Base-by-base conservation (phyloP, 495 filamentous ascomycete genomes). In the Bombardia bombarda region DNA sequence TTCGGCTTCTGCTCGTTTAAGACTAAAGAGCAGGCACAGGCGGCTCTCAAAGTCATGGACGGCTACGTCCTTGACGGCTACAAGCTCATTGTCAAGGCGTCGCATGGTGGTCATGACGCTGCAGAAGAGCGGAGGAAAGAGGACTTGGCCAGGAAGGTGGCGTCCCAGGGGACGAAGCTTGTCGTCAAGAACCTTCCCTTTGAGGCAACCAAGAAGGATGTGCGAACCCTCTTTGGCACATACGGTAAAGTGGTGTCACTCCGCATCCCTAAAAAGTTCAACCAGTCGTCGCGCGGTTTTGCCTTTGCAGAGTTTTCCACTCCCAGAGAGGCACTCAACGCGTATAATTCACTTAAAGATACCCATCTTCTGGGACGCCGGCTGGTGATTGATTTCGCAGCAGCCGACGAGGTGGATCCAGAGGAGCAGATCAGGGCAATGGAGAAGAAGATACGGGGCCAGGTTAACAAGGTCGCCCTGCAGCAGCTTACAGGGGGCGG, bases 101-200 rank as follows among this genome's bases (percentile, higher is more conserved):
- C 87, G 19, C 87, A 95, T 60, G 86, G 82, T 60, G 87, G 82
- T 19, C 66, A 78, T 46, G 88, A 97, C 65, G 87, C 87, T 5
- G 90, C 86, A 0, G 86, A 92, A 56, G 86, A 93, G 60, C 76
- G 80, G 40, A 79, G 82, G 57, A 81, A 80, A 47, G 82, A 87
- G 44, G 89, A 95, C 52, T 77, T 74, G 16, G 80, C 80, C 43
- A 92, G 87, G 71, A 88, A 85, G 60, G 58, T 76, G 13, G 77
- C 81, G 3, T 76, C 74, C 19, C 77, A 78, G 52, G 74, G 78
- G 40, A 95, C 89, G 24, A 96, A 97, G 71, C 81, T 99, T 53
- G 84, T 97, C 62, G 86, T 98, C 71, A 97, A 97, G 72, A 99
- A 99, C 69, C 66, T 99, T 57, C 92, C 92, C 7, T 99, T 99